These are phyloP conservation scores for Verticillium nonalfalfae DNA, from an alignment of 2,329 filamentous ascomycete species.

Conservation along the genomic window DNA sequence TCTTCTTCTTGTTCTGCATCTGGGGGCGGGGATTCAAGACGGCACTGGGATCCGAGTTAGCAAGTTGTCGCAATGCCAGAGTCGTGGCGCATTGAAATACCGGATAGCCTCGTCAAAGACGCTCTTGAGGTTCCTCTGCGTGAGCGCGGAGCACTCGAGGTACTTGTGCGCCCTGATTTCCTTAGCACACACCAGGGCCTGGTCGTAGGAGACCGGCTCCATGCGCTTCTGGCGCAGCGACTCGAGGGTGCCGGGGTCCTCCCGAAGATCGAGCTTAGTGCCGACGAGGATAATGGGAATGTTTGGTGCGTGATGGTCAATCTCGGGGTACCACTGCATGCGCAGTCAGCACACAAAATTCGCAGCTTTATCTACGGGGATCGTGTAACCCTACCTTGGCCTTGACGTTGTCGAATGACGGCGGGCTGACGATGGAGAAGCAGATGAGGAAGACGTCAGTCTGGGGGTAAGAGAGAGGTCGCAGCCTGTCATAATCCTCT, in stretches of 20 bases:
- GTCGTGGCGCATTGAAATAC: constrained; percentile 46
- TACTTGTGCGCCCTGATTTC: constrained; percentile 97
- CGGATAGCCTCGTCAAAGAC: constrained; percentile 98
- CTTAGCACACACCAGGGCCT: constrained; percentile 81
- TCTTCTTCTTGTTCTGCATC: constrained; percentile 52
- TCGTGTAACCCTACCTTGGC: constrained; percentile 65
- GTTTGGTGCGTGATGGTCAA: constrained; percentile 90
- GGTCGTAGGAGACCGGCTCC: constrained; percentile 94
- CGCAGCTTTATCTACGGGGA: background rate
- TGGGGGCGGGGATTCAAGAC: constrained; percentile 64
- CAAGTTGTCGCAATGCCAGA: constrained; percentile 16
- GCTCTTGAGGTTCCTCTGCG: constrained; percentile 94
- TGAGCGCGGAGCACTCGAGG: constrained; percentile 93
- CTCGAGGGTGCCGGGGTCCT: constrained; percentile 77
- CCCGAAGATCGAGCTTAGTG: constrained; percentile 92
- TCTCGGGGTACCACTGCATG: constrained; percentile 88
- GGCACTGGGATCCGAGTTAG: constrained; percentile 40
- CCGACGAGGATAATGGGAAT: constrained; percentile 96
- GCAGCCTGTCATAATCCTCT: constrained; percentile 94
- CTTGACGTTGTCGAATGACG: constrained; percentile 98
- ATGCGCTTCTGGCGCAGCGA: constrained; percentile 85
- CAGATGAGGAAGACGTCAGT: constrained; percentile 98
- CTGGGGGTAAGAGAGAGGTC: constrained; percentile 94
- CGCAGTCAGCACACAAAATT: background rate
- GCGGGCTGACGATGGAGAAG: constrained; percentile 96